Conservation (phyloP, 2,329 filamentous ascomycete genomes). For the Coniochaeta prunicola region DNA sequence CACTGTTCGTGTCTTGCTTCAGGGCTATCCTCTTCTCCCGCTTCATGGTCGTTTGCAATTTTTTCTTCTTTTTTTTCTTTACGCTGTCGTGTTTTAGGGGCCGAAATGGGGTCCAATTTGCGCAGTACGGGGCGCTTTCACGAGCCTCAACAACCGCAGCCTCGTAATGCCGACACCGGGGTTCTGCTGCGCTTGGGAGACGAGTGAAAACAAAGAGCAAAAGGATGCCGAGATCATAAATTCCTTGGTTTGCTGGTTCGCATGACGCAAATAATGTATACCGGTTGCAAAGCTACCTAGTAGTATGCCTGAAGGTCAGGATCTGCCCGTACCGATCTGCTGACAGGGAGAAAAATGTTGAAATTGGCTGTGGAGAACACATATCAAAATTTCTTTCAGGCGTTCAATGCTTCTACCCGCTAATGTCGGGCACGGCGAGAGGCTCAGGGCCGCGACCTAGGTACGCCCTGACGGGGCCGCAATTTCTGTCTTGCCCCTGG, state of each 20-base stretch:
- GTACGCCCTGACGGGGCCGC: neutral
- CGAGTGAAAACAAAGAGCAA: neutral
- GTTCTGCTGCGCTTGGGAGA: neutral
- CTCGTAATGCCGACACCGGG: neutral
- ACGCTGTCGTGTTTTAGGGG: neutral
- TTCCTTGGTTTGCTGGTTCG: neutral
- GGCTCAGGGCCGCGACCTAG: neutral
- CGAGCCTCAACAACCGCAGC: neutral
- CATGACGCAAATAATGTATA: neutral
- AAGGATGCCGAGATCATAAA: neutral
- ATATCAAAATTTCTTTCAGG: neutral
- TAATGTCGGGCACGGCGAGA: neutral
- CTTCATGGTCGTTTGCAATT: neutral
- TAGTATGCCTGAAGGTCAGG: too few relatives aligned
- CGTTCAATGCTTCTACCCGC: neutral
- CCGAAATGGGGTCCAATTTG: neutral
- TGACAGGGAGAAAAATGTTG: neutral
- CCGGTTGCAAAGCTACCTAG: neutral
- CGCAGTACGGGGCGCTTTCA: neutral
- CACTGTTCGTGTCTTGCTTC: neutral
- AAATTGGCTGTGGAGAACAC: constrained; percentile 1
- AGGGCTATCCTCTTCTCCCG: neutral
- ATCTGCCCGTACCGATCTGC: neutral
- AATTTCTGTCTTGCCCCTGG: neutral
- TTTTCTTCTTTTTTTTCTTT: too few relatives aligned